Evolutionary conservation across 2,329 filamentous ascomycete species (phyloP), one percentile per base, ranked within the genome.

Genomic region (Aspergillus udagawae): DNA sequence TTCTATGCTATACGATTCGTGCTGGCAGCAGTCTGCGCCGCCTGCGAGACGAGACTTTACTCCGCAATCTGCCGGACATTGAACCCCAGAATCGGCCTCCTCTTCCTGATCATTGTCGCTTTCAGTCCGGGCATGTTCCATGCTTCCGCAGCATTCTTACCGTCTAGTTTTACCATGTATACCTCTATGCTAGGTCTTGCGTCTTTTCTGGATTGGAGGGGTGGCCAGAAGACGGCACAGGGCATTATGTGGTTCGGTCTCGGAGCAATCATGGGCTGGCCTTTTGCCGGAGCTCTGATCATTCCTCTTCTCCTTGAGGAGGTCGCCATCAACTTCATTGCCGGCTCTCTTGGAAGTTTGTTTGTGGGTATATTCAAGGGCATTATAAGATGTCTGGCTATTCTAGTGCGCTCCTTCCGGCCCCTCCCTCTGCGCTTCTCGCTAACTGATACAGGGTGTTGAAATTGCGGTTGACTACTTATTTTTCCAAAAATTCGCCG

Each of bases 121-220:
- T 86, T 88, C 57, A 95, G 89, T 60, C 90, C 94, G 0, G 94
- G 94, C 47, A 95, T 96, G 82, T 97, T 96, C 71, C 91, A 97
- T 74, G 89, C 94, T 4, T 91, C 91, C 56, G 83, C 89, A 1
- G 86, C 93, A 5, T 97, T 90, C 69, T 80, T 99, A 4, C 94
- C 94, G 0, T 96, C 92, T 8, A 96, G 89, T 73, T 99, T 99
- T 70, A 89, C 94, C 69, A 99, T 99, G 94, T 97, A 95, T 72
- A 90, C 87, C 58, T 87, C 86, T 14, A 94, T 94, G 82, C 79
- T 97, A 7, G 94, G 92, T 10, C 85, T 92, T 55, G 84, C 92
- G 1, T 86, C 91, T 0, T 99, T 97, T 73, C 89, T 99, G 84
- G 90, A 96, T 74, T 94, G 90, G 88, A 84, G 83, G 41, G 87